Evolutionary conservation across 2,329 filamentous ascomycete genomes (phyloP).

Genomic region (Calonectria henricotiae): DNA sequence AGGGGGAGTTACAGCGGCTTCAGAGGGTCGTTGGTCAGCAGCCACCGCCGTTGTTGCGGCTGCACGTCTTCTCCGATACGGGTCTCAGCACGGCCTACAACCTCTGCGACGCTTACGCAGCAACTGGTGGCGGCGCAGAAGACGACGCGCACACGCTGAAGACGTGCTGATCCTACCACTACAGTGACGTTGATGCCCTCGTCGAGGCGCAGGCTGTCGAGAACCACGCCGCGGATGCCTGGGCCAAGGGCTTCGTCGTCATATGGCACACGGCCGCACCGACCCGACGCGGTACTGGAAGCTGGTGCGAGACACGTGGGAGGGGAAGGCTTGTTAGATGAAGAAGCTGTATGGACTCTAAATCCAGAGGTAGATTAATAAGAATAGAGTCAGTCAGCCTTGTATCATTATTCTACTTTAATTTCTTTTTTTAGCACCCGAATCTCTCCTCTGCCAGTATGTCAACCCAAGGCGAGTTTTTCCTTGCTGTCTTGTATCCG

Average conservation of each 20-base stretch:
- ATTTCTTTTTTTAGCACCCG: no score
- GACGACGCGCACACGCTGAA: not conserved
- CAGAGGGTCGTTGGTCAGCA: not conserved
- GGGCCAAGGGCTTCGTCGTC: slow-evolving; percentile 7
- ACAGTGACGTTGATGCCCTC: slow-evolving; percentile 9
- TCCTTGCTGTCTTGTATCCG: no score
- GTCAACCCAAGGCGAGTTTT: no score
- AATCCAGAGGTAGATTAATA: no score
- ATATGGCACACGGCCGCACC: slow-evolving; percentile 13
- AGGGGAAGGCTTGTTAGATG: not conserved
- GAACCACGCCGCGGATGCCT: not conserved
- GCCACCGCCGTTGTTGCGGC: not conserved
- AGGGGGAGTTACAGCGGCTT: not conserved
- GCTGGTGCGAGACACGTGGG: slow-evolving; percentile 14
- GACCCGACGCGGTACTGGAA: slow-evolving; percentile 13
- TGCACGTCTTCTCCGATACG: slow-evolving; percentile 25
- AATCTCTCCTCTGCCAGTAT: no score
- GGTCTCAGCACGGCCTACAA: slow-evolving; percentile 26
- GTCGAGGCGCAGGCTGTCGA: not conserved
- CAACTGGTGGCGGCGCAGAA: not conserved
- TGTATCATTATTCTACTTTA: no score
- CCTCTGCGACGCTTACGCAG: slow-evolving; percentile 15
- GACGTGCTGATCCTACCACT: slow-evolving; percentile 23
- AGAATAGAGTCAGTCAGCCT: no score
- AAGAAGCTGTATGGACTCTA: not conserved